phyloP scores from a whole-genome alignment of 106 monocot species.

The Dioscorea zingiberensis region DNA sequence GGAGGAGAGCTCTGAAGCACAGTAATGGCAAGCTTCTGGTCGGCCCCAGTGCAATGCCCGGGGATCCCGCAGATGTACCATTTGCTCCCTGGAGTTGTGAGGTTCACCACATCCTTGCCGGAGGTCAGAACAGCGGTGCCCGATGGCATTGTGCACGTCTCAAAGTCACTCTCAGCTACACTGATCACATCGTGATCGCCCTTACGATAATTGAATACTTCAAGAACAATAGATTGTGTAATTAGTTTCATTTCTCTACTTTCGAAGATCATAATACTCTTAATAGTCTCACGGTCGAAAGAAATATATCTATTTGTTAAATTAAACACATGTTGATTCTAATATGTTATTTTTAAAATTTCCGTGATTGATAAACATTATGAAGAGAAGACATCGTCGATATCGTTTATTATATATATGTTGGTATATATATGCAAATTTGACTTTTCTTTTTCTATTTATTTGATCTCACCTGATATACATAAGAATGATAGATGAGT shows the following conservation, averaged over 20 bases:
- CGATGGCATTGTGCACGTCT: background rate
- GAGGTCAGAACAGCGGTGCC: background rate
- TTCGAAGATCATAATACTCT: no score
- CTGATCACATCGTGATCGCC: constrained; percentile 15
- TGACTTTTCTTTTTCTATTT: no score
- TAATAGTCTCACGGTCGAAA: no score
- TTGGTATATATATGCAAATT: no score
- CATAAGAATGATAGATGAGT: no score
- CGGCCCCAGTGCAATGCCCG: constrained; percentile 1
- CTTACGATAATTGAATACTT: constrained; percentile 14
- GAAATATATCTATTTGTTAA: background rate
- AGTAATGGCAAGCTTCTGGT: constrained; percentile 14
- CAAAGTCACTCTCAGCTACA: background rate
- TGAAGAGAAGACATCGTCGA: no score
- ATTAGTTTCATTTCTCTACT: no score
- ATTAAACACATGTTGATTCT: no score
- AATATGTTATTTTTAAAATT: no score
- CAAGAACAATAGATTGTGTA: background rate
- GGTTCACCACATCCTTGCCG: constrained; percentile 13
- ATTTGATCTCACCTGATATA: no score
- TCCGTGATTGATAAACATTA: no score
- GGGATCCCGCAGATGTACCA: constrained; percentile 21
- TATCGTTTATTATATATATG: no score
- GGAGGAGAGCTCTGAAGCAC: background rate
- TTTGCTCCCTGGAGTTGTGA: constrained; percentile 14